Evolutionary conservation across 2,329 filamentous ascomycete genomes (phyloP).

Genomic region (Polychaeton citri): DNA sequence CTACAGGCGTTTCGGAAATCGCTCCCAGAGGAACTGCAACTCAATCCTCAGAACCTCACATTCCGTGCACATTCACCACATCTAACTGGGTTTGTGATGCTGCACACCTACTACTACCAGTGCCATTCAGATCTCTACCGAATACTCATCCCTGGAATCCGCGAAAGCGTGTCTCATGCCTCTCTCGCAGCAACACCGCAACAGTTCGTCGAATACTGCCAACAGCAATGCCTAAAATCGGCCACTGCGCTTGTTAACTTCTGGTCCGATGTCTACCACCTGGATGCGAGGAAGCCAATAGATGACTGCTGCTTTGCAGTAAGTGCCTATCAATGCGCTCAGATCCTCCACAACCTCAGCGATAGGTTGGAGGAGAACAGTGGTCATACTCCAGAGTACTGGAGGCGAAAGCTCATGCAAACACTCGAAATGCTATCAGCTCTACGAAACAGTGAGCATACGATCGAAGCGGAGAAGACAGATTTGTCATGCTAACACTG

Average conservation of each 20-base stretch:
- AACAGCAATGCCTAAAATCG: neutral
- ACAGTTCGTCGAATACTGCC: neutral
- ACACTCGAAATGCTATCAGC: neutral
- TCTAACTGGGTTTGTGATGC: neutral
- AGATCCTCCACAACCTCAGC: neutral
- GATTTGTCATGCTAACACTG: neutral
- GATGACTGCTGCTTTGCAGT: neutral
- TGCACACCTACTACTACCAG: neutral
- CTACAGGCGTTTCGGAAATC: neutral
- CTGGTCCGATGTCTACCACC: neutral
- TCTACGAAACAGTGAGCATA: neutral
- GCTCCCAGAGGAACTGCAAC: neutral
- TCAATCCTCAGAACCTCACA: neutral
- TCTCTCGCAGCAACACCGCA: neutral
- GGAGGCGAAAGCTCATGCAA: neutral
- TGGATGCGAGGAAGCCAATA: neutral
- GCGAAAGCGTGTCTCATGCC: neutral
- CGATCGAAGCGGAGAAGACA: neutral
- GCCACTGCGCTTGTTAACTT: neutral
- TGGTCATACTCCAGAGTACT: neutral
- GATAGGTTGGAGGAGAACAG: neutral
- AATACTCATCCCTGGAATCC: neutral
- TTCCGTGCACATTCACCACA: neutral
- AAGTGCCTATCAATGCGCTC: neutral
- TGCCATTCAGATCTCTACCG: conserved; percentile 1